Percentiles rank a stretch among this genome's conserved stretches.
Conservation (phyloP, 2,329 filamentous ascomycete genomes). For the Paraphaeosphaeria minitans region DNA sequence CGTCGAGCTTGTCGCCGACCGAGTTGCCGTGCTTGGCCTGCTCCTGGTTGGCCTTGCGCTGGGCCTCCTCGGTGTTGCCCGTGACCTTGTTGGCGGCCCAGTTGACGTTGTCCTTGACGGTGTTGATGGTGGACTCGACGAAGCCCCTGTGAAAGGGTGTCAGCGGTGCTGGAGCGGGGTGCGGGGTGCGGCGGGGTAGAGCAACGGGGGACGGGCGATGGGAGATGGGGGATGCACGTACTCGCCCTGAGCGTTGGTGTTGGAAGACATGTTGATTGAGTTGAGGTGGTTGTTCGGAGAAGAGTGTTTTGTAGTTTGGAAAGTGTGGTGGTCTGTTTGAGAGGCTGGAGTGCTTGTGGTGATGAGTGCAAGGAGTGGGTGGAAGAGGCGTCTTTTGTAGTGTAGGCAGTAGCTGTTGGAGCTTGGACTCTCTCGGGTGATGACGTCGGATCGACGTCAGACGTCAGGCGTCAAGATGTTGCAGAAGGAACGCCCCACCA, state of each 20-base stretch:
- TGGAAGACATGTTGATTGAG: slow-evolving; percentile 5
- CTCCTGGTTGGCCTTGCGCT: slow-evolving; percentile 8
- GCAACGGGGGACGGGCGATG: no score
- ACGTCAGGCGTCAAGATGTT: neutral
- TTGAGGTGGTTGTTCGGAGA: slow-evolving; percentile 2
- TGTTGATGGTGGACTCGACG: slow-evolving; percentile 9
- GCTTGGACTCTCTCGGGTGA: neutral
- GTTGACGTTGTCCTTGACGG: slow-evolving; percentile 10
- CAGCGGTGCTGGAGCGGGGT: neutral
- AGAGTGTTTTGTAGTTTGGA: neutral
- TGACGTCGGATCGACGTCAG: slow-evolving; percentile 7
- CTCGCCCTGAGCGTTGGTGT: slow-evolving; percentile 9
- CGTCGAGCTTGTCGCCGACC: slow-evolving; percentile 6
- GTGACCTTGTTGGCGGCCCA: slow-evolving; percentile 9
- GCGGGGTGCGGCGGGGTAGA: neutral
- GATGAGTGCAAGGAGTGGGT: neutral
- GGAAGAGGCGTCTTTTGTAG: neutral
- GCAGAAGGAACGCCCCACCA: neutral
- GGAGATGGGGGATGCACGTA: no score
- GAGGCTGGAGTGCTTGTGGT: neutral
- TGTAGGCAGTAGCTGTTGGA: neutral
- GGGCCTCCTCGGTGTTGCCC: slow-evolving; percentile 6
- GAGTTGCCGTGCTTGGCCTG: slow-evolving; percentile 10
- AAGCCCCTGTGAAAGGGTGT: neutral
- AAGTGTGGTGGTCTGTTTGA: neutral